Base-by-base conservation (phyloP, 1,139 yeast species). In the Petasospora rhodanensis region DNA sequence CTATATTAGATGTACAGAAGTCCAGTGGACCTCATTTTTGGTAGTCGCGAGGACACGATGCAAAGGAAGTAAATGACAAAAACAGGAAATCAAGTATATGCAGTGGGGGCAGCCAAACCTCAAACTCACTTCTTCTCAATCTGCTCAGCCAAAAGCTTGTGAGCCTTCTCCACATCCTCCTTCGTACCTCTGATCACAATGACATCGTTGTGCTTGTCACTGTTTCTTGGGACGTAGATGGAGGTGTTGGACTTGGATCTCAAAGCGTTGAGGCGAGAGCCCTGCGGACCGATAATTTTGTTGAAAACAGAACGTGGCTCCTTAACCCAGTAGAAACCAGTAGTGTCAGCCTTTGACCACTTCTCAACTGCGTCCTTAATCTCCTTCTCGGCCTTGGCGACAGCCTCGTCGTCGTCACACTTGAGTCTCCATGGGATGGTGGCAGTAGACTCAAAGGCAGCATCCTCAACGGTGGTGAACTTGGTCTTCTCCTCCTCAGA, bases 271-370 rank as follows among this genome's bases (percentile, higher is more conserved):
- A 85, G 69, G 45, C 73, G 77, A 22, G 78, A 60, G 29, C 96
- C 96, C 48, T 75, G 79, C 15, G 86, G 78, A 6, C 96, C 96
- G 47, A 86, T 72, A 31, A 85, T 67, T 56, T 70, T 72, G 38
- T 82, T 71, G 51, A 73, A 72, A 31, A 58, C 55, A 12, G 32
- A 19, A 22, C 57, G 51, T n/a, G 70, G 55, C 31, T 67, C 62
- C 19, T 73, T 60, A 22, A 68, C 54, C 69, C 74, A 70, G 38
- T 76, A 49, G 56, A 61, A 74, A 10, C 73, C 81, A 28, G 59
- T 59, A 27, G 62, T 51, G 34, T 66, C 61, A 35, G 67, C 57
- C 37, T 51, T 44, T 40, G 53, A 37, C 52, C 59, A 51, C 44
- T 57, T 31, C 29, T 55, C 49, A 53, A 62, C 41, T 41, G 62